Percentiles rank a stretch among this genome's conserved stretches.
These are phyloP conservation scores for Botrytis cinerea DNA, from an alignment of 2,329 filamentous ascomycete species.

Conservation along the genomic window DNA sequence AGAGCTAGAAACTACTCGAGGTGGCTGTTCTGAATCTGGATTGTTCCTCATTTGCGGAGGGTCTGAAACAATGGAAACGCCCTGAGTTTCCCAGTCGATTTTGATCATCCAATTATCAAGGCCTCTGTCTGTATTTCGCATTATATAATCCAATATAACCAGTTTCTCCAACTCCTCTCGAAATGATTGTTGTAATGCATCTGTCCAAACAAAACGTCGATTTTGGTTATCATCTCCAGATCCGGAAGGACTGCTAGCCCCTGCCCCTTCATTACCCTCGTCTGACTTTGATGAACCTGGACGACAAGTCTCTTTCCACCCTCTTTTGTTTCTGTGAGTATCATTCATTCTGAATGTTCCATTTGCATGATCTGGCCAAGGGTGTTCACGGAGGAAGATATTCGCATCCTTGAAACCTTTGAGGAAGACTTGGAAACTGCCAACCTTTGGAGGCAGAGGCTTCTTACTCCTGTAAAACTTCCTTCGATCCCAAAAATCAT, in stretches of 20 bases:
- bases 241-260: conserved; percentile 44
- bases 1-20: conserved; percentile 48
- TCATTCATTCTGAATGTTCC: conserved; percentile 68
- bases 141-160: conserved; percentile 97
- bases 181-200: conserved; percentile 84
- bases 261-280: conserved; percentile 60
- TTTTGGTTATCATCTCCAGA: conserved; percentile 31
- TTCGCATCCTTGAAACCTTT: conserved; percentile 98
- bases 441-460: conserved; percentile 82
- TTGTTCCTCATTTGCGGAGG: conserved; percentile 69
- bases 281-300: conserved; percentile 58
- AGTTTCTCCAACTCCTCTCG: conserved; percentile 94
- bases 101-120: conserved; percentile 99
- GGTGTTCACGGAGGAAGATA: conserved; percentile 89
- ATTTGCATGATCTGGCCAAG: conserved; percentile 84
- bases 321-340: conserved; percentile 65
- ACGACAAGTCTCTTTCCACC: conserved; percentile 82
- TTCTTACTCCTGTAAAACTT: conserved; percentile 87
- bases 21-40: conserved; percentile 53
- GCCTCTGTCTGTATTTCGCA: conserved; percentile 96
- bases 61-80: conserved; percentile 84
- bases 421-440: conserved; percentile 96
- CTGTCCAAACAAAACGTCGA: conserved; percentile 76
- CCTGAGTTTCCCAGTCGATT: conserved; percentile 80
- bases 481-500: conserved; percentile 94